Percentiles rank a stretch among this genome's conserved stretches.
Evolutionary conservation across 352 stramenopile species (phyloP).

Genomic region (Phytophthora citricola): DNA sequence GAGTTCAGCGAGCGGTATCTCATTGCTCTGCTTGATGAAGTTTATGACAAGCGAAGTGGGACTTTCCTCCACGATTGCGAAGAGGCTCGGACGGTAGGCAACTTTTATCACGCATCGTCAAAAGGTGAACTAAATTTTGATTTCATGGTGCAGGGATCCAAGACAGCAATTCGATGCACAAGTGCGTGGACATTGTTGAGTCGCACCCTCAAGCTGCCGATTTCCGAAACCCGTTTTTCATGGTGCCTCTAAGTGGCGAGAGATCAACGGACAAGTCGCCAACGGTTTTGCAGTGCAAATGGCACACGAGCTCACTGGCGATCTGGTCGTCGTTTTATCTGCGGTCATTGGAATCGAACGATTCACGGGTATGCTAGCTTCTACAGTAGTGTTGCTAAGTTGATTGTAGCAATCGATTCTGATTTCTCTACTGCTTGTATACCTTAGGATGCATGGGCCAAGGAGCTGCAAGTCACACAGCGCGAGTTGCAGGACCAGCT

Average conservation of each 20-base stretch:
- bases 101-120: background rate
- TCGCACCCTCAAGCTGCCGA: slow-evolving; percentile 47
- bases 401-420: slow-evolving; percentile 1
- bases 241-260: slow-evolving; percentile 52
- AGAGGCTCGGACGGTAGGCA: slow-evolving; percentile 78
- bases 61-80: slow-evolving; percentile 98
- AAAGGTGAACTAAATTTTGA: background rate
- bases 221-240: slow-evolving; percentile 84
- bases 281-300: slow-evolving; percentile 83
- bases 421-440: slow-evolving; percentile 6
- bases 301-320: slow-evolving; percentile 82
- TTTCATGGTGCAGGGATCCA: slow-evolving; percentile 51
- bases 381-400: background rate
- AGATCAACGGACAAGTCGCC: slow-evolving; percentile 62
- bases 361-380: slow-evolving; percentile 63
- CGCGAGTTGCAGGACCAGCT: slow-evolving; percentile 79
- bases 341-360: slow-evolving; percentile 82
- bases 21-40: slow-evolving; percentile 95
- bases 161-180: slow-evolving; percentile 63
- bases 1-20: slow-evolving; percentile 97
- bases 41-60: slow-evolving; percentile 97
- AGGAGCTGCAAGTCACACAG: slow-evolving; percentile 82
- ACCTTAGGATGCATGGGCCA: slow-evolving; percentile 80
- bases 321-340: slow-evolving; percentile 90
- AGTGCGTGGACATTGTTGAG: slow-evolving; percentile 74